Evolutionary conservation across 176 grass and related monocot genomes (phyloP), one percentile per base, ranked within the genome.

Genomic region (Oropetium thomaeum): DNA sequence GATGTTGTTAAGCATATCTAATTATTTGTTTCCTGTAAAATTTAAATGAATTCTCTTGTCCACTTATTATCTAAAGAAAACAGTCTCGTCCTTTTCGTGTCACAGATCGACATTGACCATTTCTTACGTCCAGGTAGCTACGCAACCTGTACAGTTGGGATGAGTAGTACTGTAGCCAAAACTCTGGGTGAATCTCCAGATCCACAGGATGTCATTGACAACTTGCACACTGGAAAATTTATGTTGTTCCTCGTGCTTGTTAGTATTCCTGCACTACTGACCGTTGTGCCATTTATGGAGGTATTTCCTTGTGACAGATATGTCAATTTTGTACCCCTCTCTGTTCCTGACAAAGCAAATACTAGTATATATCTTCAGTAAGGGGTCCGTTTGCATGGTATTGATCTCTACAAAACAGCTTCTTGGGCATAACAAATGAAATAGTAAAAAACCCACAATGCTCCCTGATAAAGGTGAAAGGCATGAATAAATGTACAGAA

Each of bases 111-210:
- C 42, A 44, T n/a, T 47, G 13, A 47, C 15, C 44, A 1, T 57
- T 57, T 57, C 23, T 29, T 28, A 0, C 13, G 3, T 48, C 1
- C 69, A 93, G 91, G 84, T 26, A 87, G 91, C 6, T 85, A 90
- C 64, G 87, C 84, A 58, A 90, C 74, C 4, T 87, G 82, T 25
- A 4, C 69, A 26, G 5, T 87, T 76, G 78, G 23, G 39, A 88
- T 90, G 91, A 85, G 34, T 51, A 17, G 60, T 55, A 38, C 19
- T 14, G 74, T 93, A 2, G 91, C 91, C 8, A 76, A 82, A 61
- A 37, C 82, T 40, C 54, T 85, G 32, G n/a, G 7, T 28, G 65
- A 80, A 17, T 22, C 66, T 65, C 66, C 85, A 3, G 22, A 93
- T 37, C 26, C n/a, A 57, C 64, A 10, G 43, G 83, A 93, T 49